Evolutionary conservation across 1,139 yeast species (phyloP), one percentile per base, ranked within the genome.

Genomic region (Yamadazyma atlantica): DNA sequence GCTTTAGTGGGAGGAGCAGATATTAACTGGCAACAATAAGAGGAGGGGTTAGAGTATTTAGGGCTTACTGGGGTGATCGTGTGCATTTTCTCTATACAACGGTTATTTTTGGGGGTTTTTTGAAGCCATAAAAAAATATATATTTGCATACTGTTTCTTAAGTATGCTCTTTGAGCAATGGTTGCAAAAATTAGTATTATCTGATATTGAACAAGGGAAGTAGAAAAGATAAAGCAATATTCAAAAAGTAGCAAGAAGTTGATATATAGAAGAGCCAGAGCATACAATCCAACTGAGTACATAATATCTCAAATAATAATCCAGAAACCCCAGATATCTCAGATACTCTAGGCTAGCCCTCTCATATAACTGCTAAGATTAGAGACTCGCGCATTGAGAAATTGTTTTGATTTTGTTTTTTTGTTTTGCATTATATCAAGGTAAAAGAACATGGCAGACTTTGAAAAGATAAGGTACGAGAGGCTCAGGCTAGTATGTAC

Each of bases 401-500:
- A 6, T 15, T 28, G 30, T 28, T 28, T 28, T 28, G 30, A 28
- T 28, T 28, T 28, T 16, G 30, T 7, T 24, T 25, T 18, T 7
- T 14, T 18, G 23, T 10, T 4, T 12, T 11, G 6, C 13, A 18
- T 14, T 7, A 4, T 19, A 12, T 15, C 18, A n/a, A n/a, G n/a
- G n/a, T n/a, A n/a, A n/a, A n/a, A n/a, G 11, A 30, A 6, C 4
- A 24, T 23, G 34, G 25, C 9, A 23, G 41, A 34, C 16, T 31
- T 52, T 13, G 66, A 64, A 38, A 65, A 56, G 42, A 65, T 83
- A 8, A 60, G 90, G 32, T 80, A 64, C 48, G 68, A 72, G 31
- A 62, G 86, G 38, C 67, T 84, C 21, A 58, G 67, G 36, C 69
- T 76, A 36, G 83, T 83, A 9, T 73, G 81, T 38, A 60, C 67